Evolutionary conservation across 768 basidiomycete genomes (phyloP), one percentile per base, ranked within the genome.

Genomic region (Gyrodon lividus): DNA sequence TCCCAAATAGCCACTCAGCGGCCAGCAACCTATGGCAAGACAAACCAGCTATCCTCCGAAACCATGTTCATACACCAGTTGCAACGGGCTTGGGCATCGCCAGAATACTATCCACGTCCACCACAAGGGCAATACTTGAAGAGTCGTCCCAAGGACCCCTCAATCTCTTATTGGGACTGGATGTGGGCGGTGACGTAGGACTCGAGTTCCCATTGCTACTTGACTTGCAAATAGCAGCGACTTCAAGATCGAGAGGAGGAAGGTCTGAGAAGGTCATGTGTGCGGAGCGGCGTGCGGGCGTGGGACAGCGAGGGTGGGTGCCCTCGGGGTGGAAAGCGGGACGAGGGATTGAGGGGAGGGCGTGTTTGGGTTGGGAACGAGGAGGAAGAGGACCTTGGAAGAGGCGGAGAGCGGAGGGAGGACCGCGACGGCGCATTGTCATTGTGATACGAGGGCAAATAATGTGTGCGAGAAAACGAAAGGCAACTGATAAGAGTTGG

Each of bases 351-450:
- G 81, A 78, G 12, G 89, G 89, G 57, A 89, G 73, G 13, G 72
- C 77, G 68, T 89, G 84, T 62, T 79, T 86, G 19, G 85, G 79
- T 40, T 72, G 57, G 45, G 79, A 78, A 56, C 84, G 77, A n/a
- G 78, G 64, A 3, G 86, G 85, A 23, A 79, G 74, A 5, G 86
- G 86, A 13, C 86, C 87, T 33, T 72, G 67, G 50, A 77, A 68
- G 50, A 89, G 78, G 43, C 74, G 79, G 53, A 90, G 80, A 24
- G 85, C 75, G 39, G 81, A 76, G 5, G 88, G 88, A 1, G 88
- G 83, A 26, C 79, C 72, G 26, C 88, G 83, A 60, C 87, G 84
- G 47, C 79, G 77, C 86, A 89, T 89, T 37, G 52, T 55, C 42
- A 40, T 3, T 13, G 26, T 31, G 9, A 6, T 24, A 14, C 19